Conservation (phyloP, 176 grass and related monocot species). For the Oryza nivara region DNA sequence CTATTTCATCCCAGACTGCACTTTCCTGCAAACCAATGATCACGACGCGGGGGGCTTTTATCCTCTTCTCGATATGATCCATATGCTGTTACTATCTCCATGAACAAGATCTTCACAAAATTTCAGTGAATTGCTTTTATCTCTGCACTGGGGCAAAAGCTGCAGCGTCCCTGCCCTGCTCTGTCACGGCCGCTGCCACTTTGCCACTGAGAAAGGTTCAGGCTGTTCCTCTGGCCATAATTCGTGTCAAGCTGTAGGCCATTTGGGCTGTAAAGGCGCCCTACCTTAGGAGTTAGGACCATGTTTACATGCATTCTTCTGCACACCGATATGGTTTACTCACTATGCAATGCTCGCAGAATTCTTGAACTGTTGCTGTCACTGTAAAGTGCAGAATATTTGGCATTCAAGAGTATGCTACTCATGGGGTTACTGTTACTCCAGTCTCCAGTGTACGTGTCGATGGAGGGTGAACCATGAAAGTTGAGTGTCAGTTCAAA, state of each 20-base stretch:
- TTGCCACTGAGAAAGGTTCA: slow-evolving; percentile 46
- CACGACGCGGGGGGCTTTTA: background rate
- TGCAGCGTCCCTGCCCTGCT: slow-evolving; percentile 14
- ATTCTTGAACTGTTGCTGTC: background rate
- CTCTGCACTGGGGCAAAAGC: slow-evolving; percentile 38
- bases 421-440: background rate
- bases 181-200: slow-evolving; percentile 40
- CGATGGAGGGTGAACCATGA: no score
- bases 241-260: slow-evolving; percentile 58
- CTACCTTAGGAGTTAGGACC: background rate
- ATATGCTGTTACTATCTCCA: background rate
- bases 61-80: background rate
- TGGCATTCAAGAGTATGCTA: background rate
- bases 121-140: slow-evolving; percentile 16
- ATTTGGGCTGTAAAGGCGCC: slow-evolving; percentile 28
- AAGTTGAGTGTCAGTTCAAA: rapidly evolving
- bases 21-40: slow-evolving; percentile 43
- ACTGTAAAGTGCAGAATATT: background rate
- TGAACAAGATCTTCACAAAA: slow-evolving; percentile 18
- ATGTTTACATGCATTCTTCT: background rate
- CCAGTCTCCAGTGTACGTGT: no score
- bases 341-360: background rate
- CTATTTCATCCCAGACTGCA: slow-evolving; percentile 10
- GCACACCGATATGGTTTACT: slow-evolving; percentile 1
- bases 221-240: slow-evolving; percentile 40